Conservation (phyloP, 441 rosid genomes). For the Raphanus hybrid region DNA sequence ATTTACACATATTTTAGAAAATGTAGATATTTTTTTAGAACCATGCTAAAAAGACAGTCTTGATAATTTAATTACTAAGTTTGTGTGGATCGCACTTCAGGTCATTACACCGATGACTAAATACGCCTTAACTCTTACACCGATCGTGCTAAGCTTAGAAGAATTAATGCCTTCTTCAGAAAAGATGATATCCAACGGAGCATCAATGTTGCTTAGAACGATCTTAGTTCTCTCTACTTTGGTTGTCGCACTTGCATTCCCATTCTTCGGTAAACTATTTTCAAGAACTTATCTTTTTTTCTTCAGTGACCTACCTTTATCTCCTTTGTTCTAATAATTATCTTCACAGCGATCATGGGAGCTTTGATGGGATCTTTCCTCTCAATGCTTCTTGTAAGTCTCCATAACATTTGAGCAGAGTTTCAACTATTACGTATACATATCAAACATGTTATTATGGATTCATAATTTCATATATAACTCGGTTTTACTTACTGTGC, state of each 20-base stretch:
- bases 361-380: slow-evolving; percentile 78
- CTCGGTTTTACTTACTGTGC: slow-evolving; percentile 12
- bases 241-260: slow-evolving; percentile 69
- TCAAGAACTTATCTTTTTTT: slow-evolving; percentile 8
- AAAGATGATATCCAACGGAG: slow-evolving; percentile 44
- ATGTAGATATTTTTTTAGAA: background rate
- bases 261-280: slow-evolving; percentile 64
- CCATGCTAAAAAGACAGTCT: background rate
- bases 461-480: background rate
- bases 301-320: background rate
- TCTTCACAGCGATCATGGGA: slow-evolving; percentile 65
- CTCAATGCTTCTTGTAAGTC: slow-evolving; percentile 72
- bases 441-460: slow-evolving; percentile 51
- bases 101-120: slow-evolving; percentile 82
- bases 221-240: slow-evolving; percentile 64
- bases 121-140: slow-evolving; percentile 72
- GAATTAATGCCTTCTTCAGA: slow-evolving; percentile 63
- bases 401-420: slow-evolving; percentile 9
- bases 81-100: slow-evolving; percentile 39
- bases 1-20: background rate
- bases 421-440: background rate
- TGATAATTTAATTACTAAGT: background rate
- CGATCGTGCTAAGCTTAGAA: slow-evolving; percentile 75
- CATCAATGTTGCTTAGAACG: slow-evolving; percentile 66
- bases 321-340: slow-evolving; percentile 7